Base-by-base conservation (phyloP, 495 filamentous ascomycete genomes). In the Xylaria palmicola region DNA sequence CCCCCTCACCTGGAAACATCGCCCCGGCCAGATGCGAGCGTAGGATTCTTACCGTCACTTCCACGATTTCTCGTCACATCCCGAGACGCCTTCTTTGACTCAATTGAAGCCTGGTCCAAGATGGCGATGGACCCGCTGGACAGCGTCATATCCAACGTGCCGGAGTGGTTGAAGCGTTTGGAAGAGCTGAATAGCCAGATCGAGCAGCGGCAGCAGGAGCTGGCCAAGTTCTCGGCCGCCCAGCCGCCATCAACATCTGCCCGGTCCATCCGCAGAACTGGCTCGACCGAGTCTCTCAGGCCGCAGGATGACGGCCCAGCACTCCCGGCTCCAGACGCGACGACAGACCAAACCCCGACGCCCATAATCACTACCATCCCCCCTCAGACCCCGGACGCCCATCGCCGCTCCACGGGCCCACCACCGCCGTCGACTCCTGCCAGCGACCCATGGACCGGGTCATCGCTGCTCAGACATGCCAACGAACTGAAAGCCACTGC, bases 171-270 rank as follows among this genome's bases (percentile, higher is more conserved):
- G 43, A 75, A 72, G 61, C 82, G 81, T 43, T 77, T 92, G 48
- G 87, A 91, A 43, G 86, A 90, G 15, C 81, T 93, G 27, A 85
- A 83, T 62, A 72, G 78, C 41, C 85, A 91, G 65, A 86, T 92
- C 36, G 81, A 85, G 36, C 78, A 81, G 60, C 89, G 86, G 72
- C 87, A 91, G 71, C 72, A 81, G 40, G 88, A 91, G 72, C 86
- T 91, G 62, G 77, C 82, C 22, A 67, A 73, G 45, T 68, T 83
- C 27, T 73, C 80, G 27, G 76, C 76, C 36, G 66, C 66, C 39
- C 56, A 57, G 29, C 55, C 69, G 4, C 60, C 59, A 24, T 68
- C 56, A 24, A 67, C 74, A 27, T 63, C 70, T 36, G 64, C 72
- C 22, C 70, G 70, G 47, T 81, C 82, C 10, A 65, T 82, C n/a